Percentiles rank a stretch among this genome's conserved stretches.
These are phyloP conservation scores for Teunomyces cretensis DNA, from an alignment of 805 yeast genomes.

Conservation along the genomic window DNA sequence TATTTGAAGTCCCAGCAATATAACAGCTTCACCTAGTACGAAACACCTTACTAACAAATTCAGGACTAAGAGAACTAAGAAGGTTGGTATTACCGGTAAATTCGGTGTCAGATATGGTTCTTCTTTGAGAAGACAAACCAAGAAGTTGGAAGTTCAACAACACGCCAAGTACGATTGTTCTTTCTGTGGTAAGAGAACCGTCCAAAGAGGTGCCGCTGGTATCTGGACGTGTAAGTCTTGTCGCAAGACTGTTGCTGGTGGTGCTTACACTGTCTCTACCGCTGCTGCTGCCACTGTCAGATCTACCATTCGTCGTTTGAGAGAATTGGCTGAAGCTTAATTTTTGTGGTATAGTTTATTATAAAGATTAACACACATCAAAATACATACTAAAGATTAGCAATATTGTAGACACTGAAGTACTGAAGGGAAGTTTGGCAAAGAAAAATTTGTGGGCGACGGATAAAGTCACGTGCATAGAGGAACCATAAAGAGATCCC, in stretches of 20 bases:
- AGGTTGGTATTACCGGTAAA: conserved; percentile 99
- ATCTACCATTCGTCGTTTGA: conserved; percentile 99
- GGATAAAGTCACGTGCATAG: not conserved
- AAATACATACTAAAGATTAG: conserved; percentile 6
- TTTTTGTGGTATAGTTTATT: conserved; percentile 18
- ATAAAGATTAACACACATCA: conserved; percentile 12
- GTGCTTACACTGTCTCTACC: conserved; percentile 99
- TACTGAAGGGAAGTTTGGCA: not conserved
- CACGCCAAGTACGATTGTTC: conserved; percentile 99
- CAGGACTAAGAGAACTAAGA: conserved; percentile 99
- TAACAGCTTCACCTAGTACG: not conserved
- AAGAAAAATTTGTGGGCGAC: not conserved
- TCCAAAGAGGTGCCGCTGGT: conserved; percentile 97
- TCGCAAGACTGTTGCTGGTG: conserved; percentile 98
- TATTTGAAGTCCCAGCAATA: not conserved
- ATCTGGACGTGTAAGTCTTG: conserved; percentile 98
- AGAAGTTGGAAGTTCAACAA: conserved; percentile 98
- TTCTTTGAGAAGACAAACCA: conserved; percentile 99
- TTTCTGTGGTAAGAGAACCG: conserved; percentile 99
- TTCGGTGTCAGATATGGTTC: conserved; percentile 99
- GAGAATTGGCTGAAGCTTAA: conserved; percentile 99
- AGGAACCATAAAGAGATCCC: not conserved
- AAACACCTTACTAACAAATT: conserved; percentile 39
- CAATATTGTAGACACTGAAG: not conserved
- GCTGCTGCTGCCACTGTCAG: conserved; percentile 99